These are phyloP conservation scores for Corylus heterophylla DNA, from an alignment of 306 rosid genomes.

Conservation along the genomic window DNA sequence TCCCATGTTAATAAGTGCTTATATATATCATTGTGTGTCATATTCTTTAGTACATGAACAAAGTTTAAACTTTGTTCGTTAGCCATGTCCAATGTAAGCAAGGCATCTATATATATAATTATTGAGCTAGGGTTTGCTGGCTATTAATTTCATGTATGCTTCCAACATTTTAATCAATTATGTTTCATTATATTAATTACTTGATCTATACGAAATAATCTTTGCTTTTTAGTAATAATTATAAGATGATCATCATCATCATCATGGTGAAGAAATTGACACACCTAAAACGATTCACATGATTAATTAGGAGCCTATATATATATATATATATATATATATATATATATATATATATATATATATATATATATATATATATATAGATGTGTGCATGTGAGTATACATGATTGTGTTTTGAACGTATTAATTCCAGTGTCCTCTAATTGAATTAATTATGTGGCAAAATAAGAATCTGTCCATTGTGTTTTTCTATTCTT, in stretches of 20 bases:
- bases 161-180: background rate
- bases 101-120: background rate
- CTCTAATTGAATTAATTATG: background rate
- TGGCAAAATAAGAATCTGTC: background rate
- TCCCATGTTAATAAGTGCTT: background rate
- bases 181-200: background rate
- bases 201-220: background rate
- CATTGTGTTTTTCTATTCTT: background rate
- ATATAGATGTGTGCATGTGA: conserved; percentile 1
- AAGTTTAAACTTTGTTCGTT: background rate
- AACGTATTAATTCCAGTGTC: background rate
- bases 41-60: background rate
- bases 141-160: background rate
- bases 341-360: too few relatives aligned
- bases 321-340: too few relatives aligned
- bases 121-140: conserved; percentile 5
- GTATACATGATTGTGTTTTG: background rate
- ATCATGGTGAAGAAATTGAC: background rate
- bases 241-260: background rate
- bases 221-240: background rate
- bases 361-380: too few relatives aligned
- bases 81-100: background rate
- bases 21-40: background rate
- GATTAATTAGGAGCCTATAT: background rate
- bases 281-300: too few relatives aligned